Conservation (phyloP, 139 green algal species). For the Micractinium sp. region DNA sequence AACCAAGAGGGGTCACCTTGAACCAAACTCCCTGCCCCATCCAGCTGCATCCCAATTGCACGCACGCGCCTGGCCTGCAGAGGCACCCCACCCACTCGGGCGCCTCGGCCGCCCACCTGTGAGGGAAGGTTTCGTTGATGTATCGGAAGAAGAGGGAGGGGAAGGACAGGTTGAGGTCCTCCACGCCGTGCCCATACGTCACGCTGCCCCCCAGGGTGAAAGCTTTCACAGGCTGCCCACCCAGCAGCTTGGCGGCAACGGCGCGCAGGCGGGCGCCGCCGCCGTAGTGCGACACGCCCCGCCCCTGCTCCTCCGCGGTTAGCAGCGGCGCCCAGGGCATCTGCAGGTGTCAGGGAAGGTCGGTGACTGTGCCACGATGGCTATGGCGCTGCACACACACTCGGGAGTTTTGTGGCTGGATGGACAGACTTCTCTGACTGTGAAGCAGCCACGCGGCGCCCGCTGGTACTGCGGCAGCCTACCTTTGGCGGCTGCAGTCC, state of each 20-base stretch:
- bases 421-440: no score
- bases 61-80: not conserved
- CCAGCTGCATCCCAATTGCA: not conserved
- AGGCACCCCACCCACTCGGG: not conserved
- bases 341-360: no score
- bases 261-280: slow-evolving; percentile 3
- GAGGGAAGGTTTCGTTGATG: slow-evolving; percentile 4
- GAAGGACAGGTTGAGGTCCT: not conserved
- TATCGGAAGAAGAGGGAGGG: slow-evolving; percentile 9
- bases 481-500: no score
- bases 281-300: not conserved
- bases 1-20: not conserved
- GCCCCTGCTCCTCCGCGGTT: not conserved
- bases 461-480: no score
- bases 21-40: not conserved
- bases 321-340: slow-evolving; percentile 22
- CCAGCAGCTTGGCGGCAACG: slow-evolving; percentile 13
- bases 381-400: no score
- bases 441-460: no score
- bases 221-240: not conserved
- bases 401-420: no score
- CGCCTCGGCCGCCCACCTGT: not conserved
- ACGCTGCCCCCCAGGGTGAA: slow-evolving; percentile 1
- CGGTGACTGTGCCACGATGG: no score
- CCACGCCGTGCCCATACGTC: slow-evolving; percentile 21